A percentile compares a stretch with the other conserved stretches of the same genome.
These are phyloP conservation scores for Ambrosia trifida DNA, from an alignment of 129 eudicot species.

Conservation along the genomic window DNA sequence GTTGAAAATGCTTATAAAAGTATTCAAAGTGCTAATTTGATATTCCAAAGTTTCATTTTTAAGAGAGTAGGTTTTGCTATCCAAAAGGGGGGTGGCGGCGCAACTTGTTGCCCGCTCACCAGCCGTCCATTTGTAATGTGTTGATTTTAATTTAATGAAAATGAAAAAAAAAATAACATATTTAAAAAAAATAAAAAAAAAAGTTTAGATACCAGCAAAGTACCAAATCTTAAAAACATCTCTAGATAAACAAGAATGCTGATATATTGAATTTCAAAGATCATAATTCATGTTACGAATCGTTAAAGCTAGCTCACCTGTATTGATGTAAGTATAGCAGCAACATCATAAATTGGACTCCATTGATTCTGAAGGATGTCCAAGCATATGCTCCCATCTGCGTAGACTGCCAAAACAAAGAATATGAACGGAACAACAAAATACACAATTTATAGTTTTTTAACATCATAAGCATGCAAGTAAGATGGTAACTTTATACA, in stretches of 20 bases:
- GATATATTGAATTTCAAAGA: constrained; percentile 2
- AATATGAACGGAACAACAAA: neutral
- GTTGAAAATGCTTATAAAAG: neutral
- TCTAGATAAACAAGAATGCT: neutral
- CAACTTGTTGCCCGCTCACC: no score
- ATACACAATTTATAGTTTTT: neutral
- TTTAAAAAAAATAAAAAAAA: no score
- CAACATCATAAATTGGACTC: constrained; percentile 91
- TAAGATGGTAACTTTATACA: neutral
- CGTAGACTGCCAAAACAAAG: constrained; percentile 48
- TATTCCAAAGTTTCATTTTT: neutral
- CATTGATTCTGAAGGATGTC: constrained; percentile 89
- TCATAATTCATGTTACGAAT: neutral
- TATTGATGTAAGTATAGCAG: constrained; percentile 81
- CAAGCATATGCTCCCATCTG: constrained; percentile 84
- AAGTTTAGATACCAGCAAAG: neutral
- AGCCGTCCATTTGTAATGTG: no score
- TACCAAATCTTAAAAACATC: neutral
- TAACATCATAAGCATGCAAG: neutral
- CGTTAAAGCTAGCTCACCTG: constrained; percentile 49
- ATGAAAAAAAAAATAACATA: no score
- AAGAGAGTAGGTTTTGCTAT: no score
- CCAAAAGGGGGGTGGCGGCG: no score
- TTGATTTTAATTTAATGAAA: no score
- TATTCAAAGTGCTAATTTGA: neutral